These are phyloP conservation scores for Agmasoma carcini DNA, from an alignment of 371 early-diverging fungal species.

Conservation along the genomic window DNA sequence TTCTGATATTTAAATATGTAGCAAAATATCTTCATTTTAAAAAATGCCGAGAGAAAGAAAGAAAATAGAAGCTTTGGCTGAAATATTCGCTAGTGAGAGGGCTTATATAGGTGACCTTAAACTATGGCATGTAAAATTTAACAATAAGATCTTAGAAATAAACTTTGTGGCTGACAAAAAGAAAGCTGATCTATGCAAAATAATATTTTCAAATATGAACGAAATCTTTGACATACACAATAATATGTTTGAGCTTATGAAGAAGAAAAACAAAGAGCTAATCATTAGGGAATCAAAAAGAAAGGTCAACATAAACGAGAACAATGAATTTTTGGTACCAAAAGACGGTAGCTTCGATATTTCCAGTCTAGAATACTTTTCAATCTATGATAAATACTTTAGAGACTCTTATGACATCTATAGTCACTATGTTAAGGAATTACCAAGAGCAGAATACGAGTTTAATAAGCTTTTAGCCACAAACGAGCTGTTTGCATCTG, in stretches of 20 bases:
- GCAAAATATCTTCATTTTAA: too few species aligned
- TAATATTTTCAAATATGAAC: constrained; percentile 36
- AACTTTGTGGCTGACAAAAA: constrained; percentile 10
- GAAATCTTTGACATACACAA: constrained; percentile 20
- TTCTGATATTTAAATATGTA: too few species aligned
- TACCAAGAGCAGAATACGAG: constrained; percentile 44
- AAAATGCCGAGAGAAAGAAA: constrained; percentile 29
- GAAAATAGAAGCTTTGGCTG: constrained; percentile 40
- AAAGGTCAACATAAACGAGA: neutral
- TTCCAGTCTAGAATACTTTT: constrained; percentile 30
- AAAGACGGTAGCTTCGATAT: constrained; percentile 3
- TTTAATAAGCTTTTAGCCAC: constrained; percentile 27
- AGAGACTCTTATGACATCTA: constrained; percentile 15
- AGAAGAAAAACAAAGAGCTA: neutral
- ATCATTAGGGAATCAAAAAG: neutral
- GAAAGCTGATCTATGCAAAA: constrained; percentile 34
- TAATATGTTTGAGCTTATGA: neutral
- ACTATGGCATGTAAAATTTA: constrained; percentile 35
- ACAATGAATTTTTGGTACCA: constrained; percentile 4
- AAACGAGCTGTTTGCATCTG: constrained; percentile 39
- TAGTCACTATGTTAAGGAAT: constrained; percentile 20
- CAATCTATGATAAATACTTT: constrained; percentile 27
- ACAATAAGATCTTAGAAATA: constrained; percentile 26
- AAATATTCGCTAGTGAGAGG: constrained; percentile 41
- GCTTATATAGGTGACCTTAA: constrained; percentile 34